A percentile compares a stretch with the other conserved stretches of the same genome.
Evolutionary conservation across 352 stramenopile species (phyloP).

Genomic region (Pythium coloratum): DNA sequence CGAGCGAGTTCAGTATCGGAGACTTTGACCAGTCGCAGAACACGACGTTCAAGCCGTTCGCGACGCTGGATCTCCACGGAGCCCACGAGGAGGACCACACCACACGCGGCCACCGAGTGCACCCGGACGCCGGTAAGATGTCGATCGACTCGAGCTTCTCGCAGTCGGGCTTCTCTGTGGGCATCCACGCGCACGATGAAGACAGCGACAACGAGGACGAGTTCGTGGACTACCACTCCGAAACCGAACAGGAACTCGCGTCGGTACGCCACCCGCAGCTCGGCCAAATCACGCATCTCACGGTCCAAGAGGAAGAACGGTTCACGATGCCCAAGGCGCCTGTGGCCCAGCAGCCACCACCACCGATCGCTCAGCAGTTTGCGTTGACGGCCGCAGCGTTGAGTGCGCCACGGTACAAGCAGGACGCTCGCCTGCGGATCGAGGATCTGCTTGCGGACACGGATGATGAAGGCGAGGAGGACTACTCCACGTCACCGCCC

Average conservation of each 20-base stretch:
- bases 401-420: slow-evolving; percentile 10
- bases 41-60: slow-evolving; percentile 21
- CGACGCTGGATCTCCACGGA: slow-evolving; percentile 12
- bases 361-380: slow-evolving; percentile 20
- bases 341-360: neutral
- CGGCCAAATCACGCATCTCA: slow-evolving; percentile 18
- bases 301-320: slow-evolving; percentile 21
- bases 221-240: slow-evolving; percentile 23
- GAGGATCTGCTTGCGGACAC: slow-evolving; percentile 24
- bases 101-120: neutral
- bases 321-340: slow-evolving; percentile 21
- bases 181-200: slow-evolving; percentile 15
- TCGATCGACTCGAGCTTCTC: slow-evolving; percentile 20
- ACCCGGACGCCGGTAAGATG: slow-evolving; percentile 7
- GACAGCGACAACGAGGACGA: slow-evolving; percentile 21
- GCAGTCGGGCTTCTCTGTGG: slow-evolving; percentile 24
- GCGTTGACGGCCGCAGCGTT: slow-evolving; percentile 17
- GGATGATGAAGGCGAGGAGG: slow-evolving; percentile 23
- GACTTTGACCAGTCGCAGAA: slow-evolving; percentile 22
- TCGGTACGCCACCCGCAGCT: slow-evolving; percentile 18
- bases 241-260: slow-evolving; percentile 10
- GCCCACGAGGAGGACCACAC: neutral
- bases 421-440: slow-evolving; percentile 23
- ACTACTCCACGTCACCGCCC: slow-evolving; percentile 23
- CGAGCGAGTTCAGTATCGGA: slow-evolving; percentile 26